These are phyloP conservation scores for Clohesyomyces aquaticus DNA, from an alignment of 495 filamentous ascomycete species.

Conservation along the genomic window DNA sequence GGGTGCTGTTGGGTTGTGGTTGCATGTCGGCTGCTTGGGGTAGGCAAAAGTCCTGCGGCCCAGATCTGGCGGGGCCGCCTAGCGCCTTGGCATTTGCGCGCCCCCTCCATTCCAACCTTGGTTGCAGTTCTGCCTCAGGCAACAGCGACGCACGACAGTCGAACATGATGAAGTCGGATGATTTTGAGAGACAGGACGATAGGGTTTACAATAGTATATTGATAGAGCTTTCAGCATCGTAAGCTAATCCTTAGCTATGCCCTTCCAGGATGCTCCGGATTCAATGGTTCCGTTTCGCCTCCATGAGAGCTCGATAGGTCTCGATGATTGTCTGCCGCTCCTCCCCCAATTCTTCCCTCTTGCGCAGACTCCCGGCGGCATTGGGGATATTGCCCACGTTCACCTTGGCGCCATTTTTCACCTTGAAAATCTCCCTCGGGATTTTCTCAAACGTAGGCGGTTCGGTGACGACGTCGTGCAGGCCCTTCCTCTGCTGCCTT, in stretches of 20 bases:
- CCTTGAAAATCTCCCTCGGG: conserved; percentile 71
- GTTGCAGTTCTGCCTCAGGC: too few species aligned
- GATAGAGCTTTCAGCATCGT: too few species aligned
- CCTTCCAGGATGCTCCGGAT: too few species aligned
- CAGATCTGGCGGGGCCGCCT: background rate
- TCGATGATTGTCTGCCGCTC: conserved; percentile 79
- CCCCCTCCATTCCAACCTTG: background rate
- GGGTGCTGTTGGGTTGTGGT: background rate
- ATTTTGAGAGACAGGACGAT: too few species aligned
- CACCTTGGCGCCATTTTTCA: conserved; percentile 67
- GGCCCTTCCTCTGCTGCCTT: conserved; percentile 53
- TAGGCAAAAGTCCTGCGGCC: background rate
- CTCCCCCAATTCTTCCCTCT: conserved; percentile 78
- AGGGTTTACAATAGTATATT: too few species aligned
- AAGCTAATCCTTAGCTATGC: too few species aligned
- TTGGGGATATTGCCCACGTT: conserved; percentile 76
- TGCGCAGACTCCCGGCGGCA: conserved; percentile 74
- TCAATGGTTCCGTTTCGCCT: conserved; percentile 3
- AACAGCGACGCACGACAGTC: background rate
- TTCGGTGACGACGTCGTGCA: conserved; percentile 80
- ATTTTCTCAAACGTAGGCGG: conserved; percentile 73
- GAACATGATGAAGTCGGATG: too few species aligned
- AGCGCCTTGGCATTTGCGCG: conserved; percentile 7
- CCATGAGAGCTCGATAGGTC: conserved; percentile 80
- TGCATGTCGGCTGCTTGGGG: background rate